phyloP scores from a whole-genome alignment of 306 rosid genomes.

The Rosa multiflora region DNA sequence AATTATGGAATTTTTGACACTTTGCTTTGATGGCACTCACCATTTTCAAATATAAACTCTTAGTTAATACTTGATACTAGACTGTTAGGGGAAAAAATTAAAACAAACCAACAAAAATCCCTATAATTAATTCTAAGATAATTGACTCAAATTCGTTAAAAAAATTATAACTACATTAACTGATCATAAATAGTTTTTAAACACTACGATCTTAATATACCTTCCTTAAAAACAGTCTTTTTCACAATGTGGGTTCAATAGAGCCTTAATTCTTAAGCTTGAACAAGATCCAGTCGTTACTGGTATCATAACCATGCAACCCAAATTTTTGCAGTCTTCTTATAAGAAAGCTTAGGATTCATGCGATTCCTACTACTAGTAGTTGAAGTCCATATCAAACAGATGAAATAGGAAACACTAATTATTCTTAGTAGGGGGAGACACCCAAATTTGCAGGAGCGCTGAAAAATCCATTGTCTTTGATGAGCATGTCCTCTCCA shows the following conservation, averaged over 20 bases:
- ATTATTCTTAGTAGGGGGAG: constrained; percentile 59
- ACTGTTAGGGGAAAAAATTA: background rate
- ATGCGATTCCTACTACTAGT: background rate
- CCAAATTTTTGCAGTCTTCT: background rate
- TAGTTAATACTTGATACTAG: too few species aligned
- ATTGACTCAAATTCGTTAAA: too few species aligned
- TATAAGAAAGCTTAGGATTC: background rate
- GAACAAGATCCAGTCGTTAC: background rate
- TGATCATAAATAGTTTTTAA: background rate
- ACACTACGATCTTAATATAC: background rate
- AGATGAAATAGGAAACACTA: background rate
- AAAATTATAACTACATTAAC: background rate
- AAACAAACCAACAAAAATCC: too few species aligned
- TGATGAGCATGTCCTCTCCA: constrained; percentile 67
- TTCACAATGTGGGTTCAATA: background rate
- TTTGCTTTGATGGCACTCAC: background rate
- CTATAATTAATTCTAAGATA: background rate
- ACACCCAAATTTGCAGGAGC: constrained; percentile 51
- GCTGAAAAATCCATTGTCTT: constrained; percentile 56
- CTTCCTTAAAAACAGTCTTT: background rate
- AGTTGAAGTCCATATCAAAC: constrained; percentile 4
- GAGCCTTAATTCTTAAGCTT: background rate
- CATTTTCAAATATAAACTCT: background rate
- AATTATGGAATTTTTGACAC: background rate
- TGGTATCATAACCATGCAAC: constrained; percentile 5